A percentile compares a stretch with the other conserved stretches of the same genome.
Conservation (phyloP, 345 rosid genomes). For the Eucalyptus sp. region DNA sequence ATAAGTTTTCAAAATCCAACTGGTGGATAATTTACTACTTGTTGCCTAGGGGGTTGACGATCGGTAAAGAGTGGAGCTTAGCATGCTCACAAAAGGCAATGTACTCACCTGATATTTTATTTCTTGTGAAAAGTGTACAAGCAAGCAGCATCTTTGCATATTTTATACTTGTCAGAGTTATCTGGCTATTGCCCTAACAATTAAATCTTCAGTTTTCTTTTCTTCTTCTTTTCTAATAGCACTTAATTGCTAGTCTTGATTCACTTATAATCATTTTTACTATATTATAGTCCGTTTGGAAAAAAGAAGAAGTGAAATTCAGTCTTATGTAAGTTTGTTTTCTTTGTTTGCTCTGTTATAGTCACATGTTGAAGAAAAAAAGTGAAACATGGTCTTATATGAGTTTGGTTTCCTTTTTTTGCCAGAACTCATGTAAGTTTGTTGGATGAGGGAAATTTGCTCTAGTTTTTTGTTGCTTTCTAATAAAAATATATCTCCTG, state of each 20-base stretch:
- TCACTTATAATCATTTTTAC: not conserved
- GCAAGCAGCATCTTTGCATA: not conserved
- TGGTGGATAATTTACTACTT: not conserved
- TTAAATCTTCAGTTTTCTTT: not conserved
- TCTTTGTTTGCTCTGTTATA: no score
- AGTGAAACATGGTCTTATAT: no score
- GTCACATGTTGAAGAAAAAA: no score
- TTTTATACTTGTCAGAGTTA: not conserved
- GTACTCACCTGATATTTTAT: not conserved
- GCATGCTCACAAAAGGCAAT: not conserved
- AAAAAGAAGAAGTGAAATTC: not conserved
- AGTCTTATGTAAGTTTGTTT: not conserved
- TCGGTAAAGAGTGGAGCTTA: not conserved
- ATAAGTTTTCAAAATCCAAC: not conserved
- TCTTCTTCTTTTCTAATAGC: not conserved
- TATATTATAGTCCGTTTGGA: not conserved
- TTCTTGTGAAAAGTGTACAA: not conserved
- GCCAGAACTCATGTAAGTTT: not conserved
- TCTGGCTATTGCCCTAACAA: not conserved
- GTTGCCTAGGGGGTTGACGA: not conserved
- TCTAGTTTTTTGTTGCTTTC: not conserved
- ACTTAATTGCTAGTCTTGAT: not conserved
- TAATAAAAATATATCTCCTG: no score
- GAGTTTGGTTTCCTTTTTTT: not conserved
- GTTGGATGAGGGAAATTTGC: not conserved